A percentile compares a stretch with the other conserved stretches of the same genome.
phyloP scores from a whole-genome alignment of 1,139 yeast species.

The Meyerozyma carpophila region DNA sequence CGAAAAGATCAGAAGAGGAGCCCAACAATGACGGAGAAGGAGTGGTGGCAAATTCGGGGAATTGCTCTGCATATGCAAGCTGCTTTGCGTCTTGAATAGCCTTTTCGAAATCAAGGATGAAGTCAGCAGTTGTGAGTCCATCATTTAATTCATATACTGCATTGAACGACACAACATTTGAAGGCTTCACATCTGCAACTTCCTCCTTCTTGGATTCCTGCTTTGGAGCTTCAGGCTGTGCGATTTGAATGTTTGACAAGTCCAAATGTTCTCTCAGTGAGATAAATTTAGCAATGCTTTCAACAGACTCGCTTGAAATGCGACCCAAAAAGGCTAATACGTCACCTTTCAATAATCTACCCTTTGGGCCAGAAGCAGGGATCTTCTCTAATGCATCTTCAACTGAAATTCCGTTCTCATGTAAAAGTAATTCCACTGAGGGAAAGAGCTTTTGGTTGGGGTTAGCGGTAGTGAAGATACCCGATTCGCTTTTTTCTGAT shows the following conservation, averaged over 20 bases:
- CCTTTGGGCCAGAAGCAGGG: slow-evolving; percentile 83
- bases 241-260: slow-evolving; percentile 61
- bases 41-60: slow-evolving; percentile 41
- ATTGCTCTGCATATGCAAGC: slow-evolving; percentile 36
- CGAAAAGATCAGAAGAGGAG: slow-evolving; percentile 54
- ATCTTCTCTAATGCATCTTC: slow-evolving; percentile 70
- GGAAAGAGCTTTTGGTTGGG: slow-evolving; percentile 69
- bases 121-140: slow-evolving; percentile 21
- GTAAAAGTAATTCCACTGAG: slow-evolving; percentile 67
- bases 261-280: slow-evolving; percentile 64
- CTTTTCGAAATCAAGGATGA: slow-evolving; percentile 26
- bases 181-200: slow-evolving; percentile 5
- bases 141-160: slow-evolving; percentile 19
- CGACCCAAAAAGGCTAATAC: slow-evolving; percentile 78
- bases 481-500: slow-evolving; percentile 11
- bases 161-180: neutral
- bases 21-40: slow-evolving; percentile 26
- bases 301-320: slow-evolving; percentile 52
- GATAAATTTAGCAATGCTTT: slow-evolving; percentile 50
- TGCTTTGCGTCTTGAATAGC: slow-evolving; percentile 27
- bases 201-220: slow-evolving; percentile 9
- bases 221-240: slow-evolving; percentile 27
- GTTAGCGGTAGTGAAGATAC: slow-evolving; percentile 43
- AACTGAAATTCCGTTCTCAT: slow-evolving; percentile 53
- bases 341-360: slow-evolving; percentile 86